phyloP scores from a whole-genome alignment of 2,329 filamentous ascomycete species.

The Ambrosiella cleistominuta region DNA sequence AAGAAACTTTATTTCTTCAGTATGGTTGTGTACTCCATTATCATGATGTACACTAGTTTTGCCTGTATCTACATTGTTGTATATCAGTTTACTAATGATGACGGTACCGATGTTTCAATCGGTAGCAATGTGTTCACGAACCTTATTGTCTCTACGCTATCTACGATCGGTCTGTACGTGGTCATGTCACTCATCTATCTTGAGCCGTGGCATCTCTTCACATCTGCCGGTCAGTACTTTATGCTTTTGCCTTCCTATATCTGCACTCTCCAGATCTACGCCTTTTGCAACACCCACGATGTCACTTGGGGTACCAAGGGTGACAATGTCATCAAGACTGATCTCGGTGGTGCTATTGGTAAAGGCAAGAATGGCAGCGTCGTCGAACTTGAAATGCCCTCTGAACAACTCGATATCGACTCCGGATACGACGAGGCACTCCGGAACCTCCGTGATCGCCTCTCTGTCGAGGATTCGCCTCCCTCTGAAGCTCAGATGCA shows the following conservation, averaged over 20 bases:
- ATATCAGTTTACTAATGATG: slow-evolving; percentile 47
- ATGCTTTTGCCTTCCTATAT: slow-evolving; percentile 83
- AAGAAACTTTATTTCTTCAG: slow-evolving; percentile 75
- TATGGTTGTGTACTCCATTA: slow-evolving; percentile 79
- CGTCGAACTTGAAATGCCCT: slow-evolving; percentile 94
- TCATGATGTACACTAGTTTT: slow-evolving; percentile 93
- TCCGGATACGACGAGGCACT: slow-evolving; percentile 93
- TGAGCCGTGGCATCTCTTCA: slow-evolving; percentile 99
- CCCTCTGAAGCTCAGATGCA: slow-evolving; percentile 67
- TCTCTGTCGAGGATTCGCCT: slow-evolving; percentile 53
- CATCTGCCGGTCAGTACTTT: slow-evolving; percentile 80
- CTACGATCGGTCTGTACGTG: slow-evolving; percentile 87
- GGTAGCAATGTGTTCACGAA: slow-evolving; percentile 91
- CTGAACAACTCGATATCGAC: slow-evolving; percentile 94
- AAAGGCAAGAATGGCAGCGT: slow-evolving; percentile 45
- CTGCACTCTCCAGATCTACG: slow-evolving; percentile 93
- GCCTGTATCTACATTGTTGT: slow-evolving; percentile 78
- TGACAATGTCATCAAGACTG: slow-evolving; percentile 85
- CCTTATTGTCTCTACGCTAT: slow-evolving; percentile 73
- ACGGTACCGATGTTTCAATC: slow-evolving; percentile 34
- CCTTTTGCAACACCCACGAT: slow-evolving; percentile 99
- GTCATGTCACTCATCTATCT: slow-evolving; percentile 92
- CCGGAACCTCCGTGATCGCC: slow-evolving; percentile 80
- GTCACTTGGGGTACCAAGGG: slow-evolving; percentile 99
- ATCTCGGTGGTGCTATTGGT: slow-evolving; percentile 70